These are phyloP conservation scores for Phytophthora macrochlamydospora DNA, from an alignment of 352 stramenopile species.

Conservation along the genomic window DNA sequence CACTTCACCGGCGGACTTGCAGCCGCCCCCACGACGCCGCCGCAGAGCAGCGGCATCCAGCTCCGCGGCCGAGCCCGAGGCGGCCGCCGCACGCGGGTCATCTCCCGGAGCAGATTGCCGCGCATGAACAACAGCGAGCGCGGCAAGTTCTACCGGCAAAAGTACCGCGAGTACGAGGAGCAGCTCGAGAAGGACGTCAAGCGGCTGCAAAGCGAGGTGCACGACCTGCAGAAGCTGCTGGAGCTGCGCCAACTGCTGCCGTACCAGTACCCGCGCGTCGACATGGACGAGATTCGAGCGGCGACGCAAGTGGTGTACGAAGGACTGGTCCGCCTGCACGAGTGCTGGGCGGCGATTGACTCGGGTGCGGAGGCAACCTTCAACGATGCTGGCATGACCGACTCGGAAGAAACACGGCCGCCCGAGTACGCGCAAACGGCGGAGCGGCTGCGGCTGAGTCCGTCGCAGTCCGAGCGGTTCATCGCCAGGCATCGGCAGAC, in stretches of 20 bases:
- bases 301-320: constrained; percentile 29
- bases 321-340: constrained; percentile 23
- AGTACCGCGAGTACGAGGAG: constrained; percentile 61
- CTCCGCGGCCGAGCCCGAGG: constrained; percentile 12
- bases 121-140: constrained; percentile 75
- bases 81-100: constrained; percentile 28
- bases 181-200: constrained; percentile 42
- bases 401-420: constrained; percentile 20
- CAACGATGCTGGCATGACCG: not conserved
- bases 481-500: constrained; percentile 23
- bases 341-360: constrained; percentile 24
- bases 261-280: constrained; percentile 15
- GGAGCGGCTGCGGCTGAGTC: constrained; percentile 10
- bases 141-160: constrained; percentile 70
- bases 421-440: constrained; percentile 9
- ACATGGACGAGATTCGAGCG: constrained; percentile 18
- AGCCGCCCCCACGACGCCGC: not conserved
- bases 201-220: constrained; percentile 41
- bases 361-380: not conserved
- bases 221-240: constrained; percentile 39
- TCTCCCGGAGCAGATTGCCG: constrained; percentile 46
- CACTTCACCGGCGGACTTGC: not conserved
- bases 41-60: not conserved
- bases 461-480: constrained; percentile 30
- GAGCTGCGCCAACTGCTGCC: constrained; percentile 40